Percentiles rank a stretch among this genome's conserved stretches.
These are phyloP conservation scores for Chrysochromulina parva DNA, from an alignment of 78 protist species.

Conservation along the genomic window DNA sequence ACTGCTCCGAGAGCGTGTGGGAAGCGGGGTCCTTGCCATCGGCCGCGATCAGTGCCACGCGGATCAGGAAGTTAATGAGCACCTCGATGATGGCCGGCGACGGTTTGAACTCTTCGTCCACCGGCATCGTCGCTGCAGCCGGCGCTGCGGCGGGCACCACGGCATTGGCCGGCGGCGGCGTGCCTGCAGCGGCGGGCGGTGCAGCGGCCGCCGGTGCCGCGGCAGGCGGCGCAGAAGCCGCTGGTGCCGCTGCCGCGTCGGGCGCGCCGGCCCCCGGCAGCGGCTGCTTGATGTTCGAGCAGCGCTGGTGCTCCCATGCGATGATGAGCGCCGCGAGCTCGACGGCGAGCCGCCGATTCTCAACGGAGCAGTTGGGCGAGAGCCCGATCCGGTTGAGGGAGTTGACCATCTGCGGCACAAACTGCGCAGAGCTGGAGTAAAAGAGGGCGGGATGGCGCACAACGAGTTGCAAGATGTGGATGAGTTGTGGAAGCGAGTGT, in stretches of 20 bases:
- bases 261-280: background rate
- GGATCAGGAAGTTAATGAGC: constrained; percentile 44
- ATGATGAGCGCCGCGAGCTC: constrained; percentile 82
- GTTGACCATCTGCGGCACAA: constrained; percentile 86
- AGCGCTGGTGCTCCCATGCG: constrained; percentile 67
- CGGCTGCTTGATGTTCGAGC: too few relatives aligned
- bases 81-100: constrained; percentile 38
- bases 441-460: constrained; percentile 81
- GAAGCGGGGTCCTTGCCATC: background rate
- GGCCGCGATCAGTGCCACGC: constrained; percentile 30
- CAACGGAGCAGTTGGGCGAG: constrained; percentile 50
- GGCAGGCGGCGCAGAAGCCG: background rate
- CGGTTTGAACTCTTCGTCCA: background rate
- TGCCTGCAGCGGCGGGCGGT: background rate
- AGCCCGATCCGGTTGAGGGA: constrained; percentile 76
- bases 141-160: background rate
- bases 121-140: background rate
- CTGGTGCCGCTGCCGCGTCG: background rate
- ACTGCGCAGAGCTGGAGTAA: constrained; percentile 71
- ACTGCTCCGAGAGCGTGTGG: constrained; percentile 29
- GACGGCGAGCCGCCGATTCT: constrained; percentile 78
- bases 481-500: constrained; percentile 79
- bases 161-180: background rate
- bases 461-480: constrained; percentile 84
- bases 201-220: background rate